Evolutionary conservation across 169 alveolate genomes (phyloP).

Genomic region (Hammondia hammondi): DNA sequence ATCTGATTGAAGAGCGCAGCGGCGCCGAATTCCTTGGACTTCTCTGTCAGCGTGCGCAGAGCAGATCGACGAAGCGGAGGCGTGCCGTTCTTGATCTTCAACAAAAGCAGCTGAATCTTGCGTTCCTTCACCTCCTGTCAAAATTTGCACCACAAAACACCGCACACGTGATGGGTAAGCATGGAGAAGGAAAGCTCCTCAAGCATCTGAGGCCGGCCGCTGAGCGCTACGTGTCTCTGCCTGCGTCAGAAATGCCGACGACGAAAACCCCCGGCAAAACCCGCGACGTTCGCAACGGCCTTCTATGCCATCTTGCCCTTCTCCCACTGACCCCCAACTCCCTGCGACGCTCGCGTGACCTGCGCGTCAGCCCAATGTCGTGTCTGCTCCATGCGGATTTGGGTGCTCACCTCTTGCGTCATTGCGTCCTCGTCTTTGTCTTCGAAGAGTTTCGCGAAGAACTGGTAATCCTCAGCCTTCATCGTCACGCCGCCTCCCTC

Average conservation of each 20-base stretch:
- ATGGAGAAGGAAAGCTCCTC: too few relatives aligned
- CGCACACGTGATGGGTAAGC: not conserved
- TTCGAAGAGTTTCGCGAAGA: constrained; percentile 64
- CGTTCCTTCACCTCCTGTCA: constrained; percentile 96
- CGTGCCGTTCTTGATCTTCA: constrained; percentile 98
- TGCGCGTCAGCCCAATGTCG: too few relatives aligned
- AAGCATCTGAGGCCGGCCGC: too few relatives aligned
- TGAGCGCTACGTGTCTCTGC: too few relatives aligned
- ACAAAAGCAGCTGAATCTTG: constrained; percentile 92
- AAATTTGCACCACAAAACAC: constrained; percentile 74
- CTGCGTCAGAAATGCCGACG: too few relatives aligned
- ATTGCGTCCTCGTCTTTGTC: constrained; percentile 61
- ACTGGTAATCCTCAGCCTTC: constrained; percentile 75
- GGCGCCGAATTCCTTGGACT: constrained; percentile 98
- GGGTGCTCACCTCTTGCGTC: constrained; percentile 69
- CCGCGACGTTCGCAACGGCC: too few relatives aligned
- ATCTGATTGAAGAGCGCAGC: constrained; percentile 96
- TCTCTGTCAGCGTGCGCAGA: constrained; percentile 93
- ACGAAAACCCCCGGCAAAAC: too few relatives aligned
- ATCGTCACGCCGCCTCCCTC: constrained; percentile 74
- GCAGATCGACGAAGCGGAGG: constrained; percentile 98
- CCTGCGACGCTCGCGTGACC: too few relatives aligned
- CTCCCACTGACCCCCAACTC: too few relatives aligned
- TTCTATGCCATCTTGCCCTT: too few relatives aligned
- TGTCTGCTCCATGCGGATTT: too few relatives aligned